phyloP scores from a whole-genome alignment of 2,329 filamentous ascomycete genomes.

The Alternaria panax region DNA sequence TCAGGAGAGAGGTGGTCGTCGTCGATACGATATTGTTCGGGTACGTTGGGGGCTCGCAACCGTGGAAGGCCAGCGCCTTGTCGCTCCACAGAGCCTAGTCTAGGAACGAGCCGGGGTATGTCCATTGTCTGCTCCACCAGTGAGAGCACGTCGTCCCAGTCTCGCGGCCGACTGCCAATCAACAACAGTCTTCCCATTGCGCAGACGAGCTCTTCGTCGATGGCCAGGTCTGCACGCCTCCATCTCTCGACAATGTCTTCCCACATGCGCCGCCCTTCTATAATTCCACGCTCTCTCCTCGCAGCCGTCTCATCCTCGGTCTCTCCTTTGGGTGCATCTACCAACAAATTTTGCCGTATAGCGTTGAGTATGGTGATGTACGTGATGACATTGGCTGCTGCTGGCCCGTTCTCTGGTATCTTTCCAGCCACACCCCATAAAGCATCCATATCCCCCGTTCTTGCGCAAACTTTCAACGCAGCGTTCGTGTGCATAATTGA shows the following conservation, averaged over 20 bases:
- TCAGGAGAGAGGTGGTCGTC: slow-evolving; percentile 39
- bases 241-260: slow-evolving; percentile 78
- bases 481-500: slow-evolving; percentile 88
- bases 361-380: slow-evolving; percentile 86
- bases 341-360: slow-evolving; percentile 57
- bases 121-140: slow-evolving; percentile 84
- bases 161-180: slow-evolving; percentile 64
- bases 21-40: slow-evolving; percentile 33
- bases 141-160: slow-evolving; percentile 75
- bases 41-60: slow-evolving; percentile 48
- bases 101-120: slow-evolving; percentile 65
- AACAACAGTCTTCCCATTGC: slow-evolving; percentile 83
- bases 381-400: slow-evolving; percentile 73
- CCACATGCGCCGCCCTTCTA: slow-evolving; percentile 80
- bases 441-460: slow-evolving; percentile 76
- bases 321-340: slow-evolving; percentile 36
- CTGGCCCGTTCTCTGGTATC: slow-evolving; percentile 68
- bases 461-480: slow-evolving; percentile 80
- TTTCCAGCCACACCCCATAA: slow-evolving; percentile 79
- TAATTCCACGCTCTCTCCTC: slow-evolving; percentile 58
- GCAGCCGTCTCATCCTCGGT: slow-evolving; percentile 35
- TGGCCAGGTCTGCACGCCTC: slow-evolving; percentile 70
- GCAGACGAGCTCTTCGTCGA: slow-evolving; percentile 82
- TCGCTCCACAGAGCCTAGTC: slow-evolving; percentile 43
- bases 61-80: slow-evolving; percentile 32